These are phyloP conservation scores for Paecilomyces sp. DNA, from an alignment of 2,329 filamentous ascomycete species.

Conservation along the genomic window DNA sequence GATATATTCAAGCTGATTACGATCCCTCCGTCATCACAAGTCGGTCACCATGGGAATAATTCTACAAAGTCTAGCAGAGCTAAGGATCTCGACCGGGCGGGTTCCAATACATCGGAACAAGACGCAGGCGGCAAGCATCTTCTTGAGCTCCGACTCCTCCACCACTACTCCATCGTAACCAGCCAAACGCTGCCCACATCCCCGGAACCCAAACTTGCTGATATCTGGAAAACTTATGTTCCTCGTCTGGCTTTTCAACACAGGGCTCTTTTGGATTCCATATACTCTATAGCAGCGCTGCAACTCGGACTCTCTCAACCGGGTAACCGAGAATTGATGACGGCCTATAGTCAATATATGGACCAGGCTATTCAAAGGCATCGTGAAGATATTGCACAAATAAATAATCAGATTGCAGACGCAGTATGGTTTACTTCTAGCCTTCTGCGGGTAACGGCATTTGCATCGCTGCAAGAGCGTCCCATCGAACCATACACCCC, in stretches of 20 bases:
- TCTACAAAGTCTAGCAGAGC: neutral
- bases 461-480: constrained; percentile 3
- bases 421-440: constrained; percentile 6
- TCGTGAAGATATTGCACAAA: constrained; percentile 2
- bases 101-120: neutral
- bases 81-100: neutral
- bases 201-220: constrained; percentile 1
- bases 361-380: constrained; percentile 3
- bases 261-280: constrained; percentile 3
- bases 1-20: constrained; percentile 1
- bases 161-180: constrained; percentile 3
- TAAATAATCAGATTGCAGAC: constrained; percentile 2
- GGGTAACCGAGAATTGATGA: constrained; percentile 1
- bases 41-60: neutral
- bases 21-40: neutral
- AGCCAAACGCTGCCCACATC: constrained; percentile 3
- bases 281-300: constrained; percentile 3
- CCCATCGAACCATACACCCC: constrained; percentile 2
- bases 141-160: constrained; percentile 7
- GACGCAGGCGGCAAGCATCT: constrained; percentile 6
- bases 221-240: constrained; percentile 1
- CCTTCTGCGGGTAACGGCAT: constrained; percentile 1
- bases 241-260: constrained; percentile 1
- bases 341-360: constrained; percentile 3
- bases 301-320: constrained; percentile 1